These are phyloP conservation scores for Xylaria sp. DNA, from an alignment of 2,329 filamentous ascomycete genomes.

Conservation along the genomic window DNA sequence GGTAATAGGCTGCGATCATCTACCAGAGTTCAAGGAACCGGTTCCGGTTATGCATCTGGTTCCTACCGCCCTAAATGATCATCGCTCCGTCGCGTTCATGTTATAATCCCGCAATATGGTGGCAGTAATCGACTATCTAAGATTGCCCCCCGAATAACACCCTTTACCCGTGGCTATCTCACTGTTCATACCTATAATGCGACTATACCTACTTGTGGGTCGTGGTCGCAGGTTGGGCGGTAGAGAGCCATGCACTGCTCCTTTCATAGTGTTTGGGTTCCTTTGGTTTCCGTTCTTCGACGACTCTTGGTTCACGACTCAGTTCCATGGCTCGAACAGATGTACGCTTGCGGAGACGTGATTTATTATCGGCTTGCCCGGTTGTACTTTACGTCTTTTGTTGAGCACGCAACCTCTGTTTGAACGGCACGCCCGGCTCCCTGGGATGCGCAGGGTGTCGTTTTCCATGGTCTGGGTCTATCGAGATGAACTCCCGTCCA, in stretches of 20 bases:
- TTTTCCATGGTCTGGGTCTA: slow-evolving; percentile 34
- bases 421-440: slow-evolving; percentile 57
- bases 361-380: slow-evolving; percentile 37
- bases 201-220: slow-evolving; percentile 40
- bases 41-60: slow-evolving; percentile 56
- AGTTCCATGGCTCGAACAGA: slow-evolving; percentile 52
- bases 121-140: slow-evolving; percentile 40
- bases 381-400: slow-evolving; percentile 36
- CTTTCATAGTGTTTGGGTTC: slow-evolving; percentile 52
- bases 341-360: slow-evolving; percentile 39
- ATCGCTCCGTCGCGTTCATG: slow-evolving; percentile 41
- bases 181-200: slow-evolving; percentile 41
- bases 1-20: slow-evolving; percentile 88
- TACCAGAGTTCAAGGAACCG: slow-evolving; percentile 70
- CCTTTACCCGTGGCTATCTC: slow-evolving; percentile 43
- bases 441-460: slow-evolving; percentile 48
- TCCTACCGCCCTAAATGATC: slow-evolving; percentile 59
- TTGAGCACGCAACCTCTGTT: slow-evolving; percentile 41
- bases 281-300: slow-evolving; percentile 55
- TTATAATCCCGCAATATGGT: slow-evolving; percentile 43
- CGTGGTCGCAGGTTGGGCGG: slow-evolving; percentile 41
- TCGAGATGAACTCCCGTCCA: slow-evolving; percentile 20
- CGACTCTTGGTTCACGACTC: slow-evolving; percentile 52
- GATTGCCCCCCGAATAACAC: slow-evolving; percentile 41
- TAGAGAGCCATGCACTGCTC: slow-evolving; percentile 42